Base-by-base conservation (phyloP, 208 protist species). In the Leishmania lainsoni region DNA sequence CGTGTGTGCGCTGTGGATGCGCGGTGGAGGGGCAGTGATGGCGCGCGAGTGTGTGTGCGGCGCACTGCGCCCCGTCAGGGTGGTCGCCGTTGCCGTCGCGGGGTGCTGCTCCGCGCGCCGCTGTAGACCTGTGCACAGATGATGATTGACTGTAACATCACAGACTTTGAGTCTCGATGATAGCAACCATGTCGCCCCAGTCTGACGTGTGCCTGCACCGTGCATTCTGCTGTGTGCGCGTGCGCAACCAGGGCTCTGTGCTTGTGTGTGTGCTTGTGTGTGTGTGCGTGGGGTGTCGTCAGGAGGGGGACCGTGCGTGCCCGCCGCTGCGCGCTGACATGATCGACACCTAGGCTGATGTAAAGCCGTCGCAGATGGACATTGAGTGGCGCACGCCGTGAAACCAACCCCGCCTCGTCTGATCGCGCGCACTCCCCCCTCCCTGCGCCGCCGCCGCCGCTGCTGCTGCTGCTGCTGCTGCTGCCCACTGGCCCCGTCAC, bases 401-500 rank as follows among this genome's bases (percentile, higher is more conserved):
- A 39, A 39, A 39, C 35, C 35, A 1, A 39, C 35, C 35, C 35
- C 35, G 35, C 35, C 35, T 39, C 35, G 35, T 39, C 35, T 39
- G 35, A 39, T 39, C 35, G 35, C 35, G 35, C 35, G 35, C 35
- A 39, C 35, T 39, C 35, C 35, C 35, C 35, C 35, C 35, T 39
- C 35, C 35, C 35, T 39, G 35, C 35, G 35, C 35, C 35, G 35
- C 35, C 1, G 35, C 35, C 1, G 26, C 65, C 45, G 63, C 32
- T 59, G 76, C 51, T 39, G 6, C 2, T 8, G 65, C 65, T 68
- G 63, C 32, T 6, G 65, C 65, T 70, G 26, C 65, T 75, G 71
- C 71, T 59, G 76, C 51, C 76, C 45, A 79, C 76, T 79, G 76
- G 76, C 76, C 76, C n/a, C n/a, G n/a, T n/a, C 76, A 79, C 76